Conservation (phyloP, 768 basidiomycete species). For the Lentinula guzmanii region DNA sequence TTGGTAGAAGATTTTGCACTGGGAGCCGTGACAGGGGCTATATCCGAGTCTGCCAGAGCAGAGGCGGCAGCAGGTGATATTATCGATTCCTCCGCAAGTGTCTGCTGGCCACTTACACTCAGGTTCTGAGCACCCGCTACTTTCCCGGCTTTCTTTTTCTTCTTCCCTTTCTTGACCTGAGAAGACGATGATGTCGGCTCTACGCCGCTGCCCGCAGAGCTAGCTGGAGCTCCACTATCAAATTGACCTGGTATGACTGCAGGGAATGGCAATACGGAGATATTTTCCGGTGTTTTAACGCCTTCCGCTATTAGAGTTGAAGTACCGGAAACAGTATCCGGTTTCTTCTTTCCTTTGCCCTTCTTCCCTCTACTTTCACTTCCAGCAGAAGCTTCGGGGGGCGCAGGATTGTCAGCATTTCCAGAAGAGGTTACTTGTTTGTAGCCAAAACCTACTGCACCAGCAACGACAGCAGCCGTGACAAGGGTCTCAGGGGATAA, state of each 20-base stretch:
- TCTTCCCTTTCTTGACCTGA: slow-evolving; percentile 4
- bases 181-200: background rate
- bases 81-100: background rate
- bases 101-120: background rate
- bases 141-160: slow-evolving; percentile 6
- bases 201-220: background rate
- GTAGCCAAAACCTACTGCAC: slow-evolving; percentile 5
- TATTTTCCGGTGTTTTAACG: background rate
- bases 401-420: background rate
- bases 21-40: background rate
- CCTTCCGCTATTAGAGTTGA: background rate
- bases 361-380: background rate
- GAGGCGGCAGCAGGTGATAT: background rate
- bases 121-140: background rate
- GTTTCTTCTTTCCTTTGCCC: slow-evolving; percentile 1
- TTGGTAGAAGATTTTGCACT: background rate
- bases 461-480: slow-evolving; percentile 3
- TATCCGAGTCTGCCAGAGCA: background rate
- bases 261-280: slow-evolving; percentile 1
- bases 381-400: background rate
- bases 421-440: background rate
- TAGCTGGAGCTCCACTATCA: background rate
- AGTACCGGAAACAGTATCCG: background rate
- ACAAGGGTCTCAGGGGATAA: slow-evolving; percentile 1
- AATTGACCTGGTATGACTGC: slow-evolving; percentile 4